phyloP scores from a whole-genome alignment of 345 rosid genomes.

The Salix koriyanagi region DNA sequence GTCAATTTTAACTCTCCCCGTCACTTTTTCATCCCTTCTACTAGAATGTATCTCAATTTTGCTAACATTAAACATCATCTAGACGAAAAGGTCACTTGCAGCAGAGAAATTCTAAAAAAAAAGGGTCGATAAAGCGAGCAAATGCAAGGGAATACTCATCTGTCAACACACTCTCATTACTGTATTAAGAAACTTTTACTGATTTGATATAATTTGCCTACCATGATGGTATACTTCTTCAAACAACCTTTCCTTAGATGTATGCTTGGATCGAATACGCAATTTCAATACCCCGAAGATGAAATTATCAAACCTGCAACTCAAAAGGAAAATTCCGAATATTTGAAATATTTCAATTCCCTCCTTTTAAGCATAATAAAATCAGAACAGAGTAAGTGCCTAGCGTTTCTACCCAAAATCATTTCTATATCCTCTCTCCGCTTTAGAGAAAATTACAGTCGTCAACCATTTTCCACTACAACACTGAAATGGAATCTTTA shows the following conservation, averaged over 20 bases:
- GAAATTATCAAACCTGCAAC: conserved; percentile 42
- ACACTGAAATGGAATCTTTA: conserved; percentile 30
- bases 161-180: conserved; percentile 18
- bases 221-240: conserved; percentile 36
- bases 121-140: background rate
- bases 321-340: conserved; percentile 6
- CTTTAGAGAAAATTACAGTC: conserved; percentile 35
- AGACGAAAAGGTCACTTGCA: background rate
- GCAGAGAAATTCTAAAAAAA: background rate
- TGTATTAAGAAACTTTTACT: conserved; percentile 48
- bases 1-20: background rate
- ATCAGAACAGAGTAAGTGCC: conserved; percentile 14
- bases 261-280: conserved; percentile 49
- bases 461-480: conserved; percentile 36
- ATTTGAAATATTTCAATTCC: background rate
- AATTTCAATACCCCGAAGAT: conserved; percentile 33
- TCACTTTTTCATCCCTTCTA: background rate
- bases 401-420: conserved; percentile 38
- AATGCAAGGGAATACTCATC: background rate
- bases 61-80: background rate
- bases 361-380: background rate
- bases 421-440: conserved; percentile 40
- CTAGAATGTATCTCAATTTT: background rate
- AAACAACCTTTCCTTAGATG: conserved; percentile 35
- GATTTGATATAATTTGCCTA: conserved; percentile 31